Conservation (phyloP, 1,284 basidiomycete genomes). For the Cutaneotrichosporon cyanovorans region DNA sequence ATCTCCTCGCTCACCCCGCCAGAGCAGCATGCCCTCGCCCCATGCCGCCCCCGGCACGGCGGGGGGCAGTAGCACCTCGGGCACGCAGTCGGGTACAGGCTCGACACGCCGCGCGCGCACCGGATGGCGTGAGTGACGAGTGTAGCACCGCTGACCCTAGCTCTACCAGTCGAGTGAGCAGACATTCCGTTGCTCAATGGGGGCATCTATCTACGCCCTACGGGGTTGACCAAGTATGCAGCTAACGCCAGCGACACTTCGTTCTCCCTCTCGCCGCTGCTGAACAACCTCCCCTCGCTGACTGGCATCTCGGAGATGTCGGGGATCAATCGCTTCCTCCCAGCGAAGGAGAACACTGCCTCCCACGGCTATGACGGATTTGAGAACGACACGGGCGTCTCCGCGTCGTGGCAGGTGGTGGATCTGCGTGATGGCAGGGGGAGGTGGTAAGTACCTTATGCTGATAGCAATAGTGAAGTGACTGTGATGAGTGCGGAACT, state of each 20-base stretch:
- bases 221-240: neutral
- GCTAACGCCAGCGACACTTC: constrained; percentile 11
- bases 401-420: constrained; percentile 26
- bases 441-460: too few relatives aligned
- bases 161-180: constrained; percentile 8
- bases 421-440: constrained; percentile 29
- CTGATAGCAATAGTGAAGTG: too few relatives aligned
- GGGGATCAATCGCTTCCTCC: constrained; percentile 22
- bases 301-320: constrained; percentile 10
- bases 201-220: neutral
- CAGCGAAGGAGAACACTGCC: constrained; percentile 15
- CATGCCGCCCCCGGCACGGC: constrained; percentile 2
- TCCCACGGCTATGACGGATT: too few relatives aligned
- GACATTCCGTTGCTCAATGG: too few relatives aligned
- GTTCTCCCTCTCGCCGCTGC: constrained; percentile 25
- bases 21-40: constrained; percentile 1
- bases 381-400: constrained; percentile 3
- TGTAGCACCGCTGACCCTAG: constrained; percentile 2
- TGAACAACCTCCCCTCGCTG: constrained; percentile 26
- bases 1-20: too few relatives aligned
- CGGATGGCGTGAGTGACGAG: neutral
- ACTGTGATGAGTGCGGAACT: constrained; percentile 1
- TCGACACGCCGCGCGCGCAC: neutral
- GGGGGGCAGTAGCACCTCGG: too few relatives aligned
- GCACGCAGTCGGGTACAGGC: too few relatives aligned